A percentile compares a stretch with the other conserved stretches of the same genome.
Conservation (phyloP, 176 grass and related monocot species). For the Tuctoria greenei region DNA sequence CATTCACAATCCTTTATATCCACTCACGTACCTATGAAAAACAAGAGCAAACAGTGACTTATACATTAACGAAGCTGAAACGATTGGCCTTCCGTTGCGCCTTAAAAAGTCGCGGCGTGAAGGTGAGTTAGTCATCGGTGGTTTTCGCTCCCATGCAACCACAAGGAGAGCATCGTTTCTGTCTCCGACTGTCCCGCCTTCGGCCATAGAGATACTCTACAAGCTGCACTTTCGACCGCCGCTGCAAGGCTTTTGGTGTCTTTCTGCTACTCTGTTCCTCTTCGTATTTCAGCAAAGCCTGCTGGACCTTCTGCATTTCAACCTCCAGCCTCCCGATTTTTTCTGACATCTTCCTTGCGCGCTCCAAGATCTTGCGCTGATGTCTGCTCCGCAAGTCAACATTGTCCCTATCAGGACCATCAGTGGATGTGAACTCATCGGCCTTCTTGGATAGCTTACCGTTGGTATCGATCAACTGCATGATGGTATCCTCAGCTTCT, state of each 20-base stretch:
- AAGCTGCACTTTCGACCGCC: slow-evolving; percentile 62
- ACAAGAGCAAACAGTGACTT: slow-evolving; percentile 10
- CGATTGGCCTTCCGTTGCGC: slow-evolving; percentile 29
- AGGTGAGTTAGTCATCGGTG: slow-evolving; percentile 48
- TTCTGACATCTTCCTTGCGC: slow-evolving; percentile 69
- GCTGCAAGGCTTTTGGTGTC: slow-evolving; percentile 30
- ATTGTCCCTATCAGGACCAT: slow-evolving; percentile 46
- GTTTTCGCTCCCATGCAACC: slow-evolving; percentile 72
- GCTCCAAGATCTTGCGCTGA: slow-evolving; percentile 73
- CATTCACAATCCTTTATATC: slow-evolving; percentile 37
- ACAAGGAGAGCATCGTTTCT: slow-evolving; percentile 50
- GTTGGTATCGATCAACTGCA: slow-evolving; percentile 75
- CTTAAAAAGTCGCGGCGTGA: slow-evolving; percentile 31
- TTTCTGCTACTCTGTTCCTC: slow-evolving; percentile 51
- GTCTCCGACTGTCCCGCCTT: slow-evolving; percentile 49
- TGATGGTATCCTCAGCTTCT: slow-evolving; percentile 70
- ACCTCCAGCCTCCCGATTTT: slow-evolving; percentile 77
- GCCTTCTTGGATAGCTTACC: slow-evolving; percentile 78
- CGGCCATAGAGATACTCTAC: slow-evolving; percentile 83
- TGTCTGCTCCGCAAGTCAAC: slow-evolving; percentile 54
- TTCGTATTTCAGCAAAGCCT: slow-evolving; percentile 58
- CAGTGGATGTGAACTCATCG: slow-evolving; percentile 42
- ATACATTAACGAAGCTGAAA: slow-evolving; percentile 32
- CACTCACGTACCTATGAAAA: slow-evolving; percentile 26
- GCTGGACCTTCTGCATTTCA: slow-evolving; percentile 77